Percentiles rank a stretch among this genome's conserved stretches.
Conservation (phyloP, 306 rosid genomes). For the Fagus crenata region DNA sequence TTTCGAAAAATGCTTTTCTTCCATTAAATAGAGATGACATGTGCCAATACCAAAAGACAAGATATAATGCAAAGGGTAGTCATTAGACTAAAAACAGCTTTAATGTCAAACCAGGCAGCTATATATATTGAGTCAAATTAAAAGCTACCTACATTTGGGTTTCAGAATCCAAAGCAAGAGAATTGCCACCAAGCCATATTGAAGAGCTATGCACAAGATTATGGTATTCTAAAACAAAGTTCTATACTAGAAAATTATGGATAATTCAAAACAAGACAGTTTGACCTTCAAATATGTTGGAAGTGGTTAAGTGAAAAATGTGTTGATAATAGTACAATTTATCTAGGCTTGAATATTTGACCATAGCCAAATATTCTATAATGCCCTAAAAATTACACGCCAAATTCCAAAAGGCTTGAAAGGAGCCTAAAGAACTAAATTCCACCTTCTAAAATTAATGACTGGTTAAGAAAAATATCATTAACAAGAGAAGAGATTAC, state of each 20-base stretch:
- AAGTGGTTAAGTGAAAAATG: background rate
- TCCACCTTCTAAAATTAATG: constrained; percentile 1
- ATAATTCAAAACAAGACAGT: background rate
- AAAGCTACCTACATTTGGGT: background rate
- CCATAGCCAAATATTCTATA: background rate
- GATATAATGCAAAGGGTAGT: too few species aligned
- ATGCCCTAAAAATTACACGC: background rate
- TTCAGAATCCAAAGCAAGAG: background rate
- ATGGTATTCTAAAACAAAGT: background rate
- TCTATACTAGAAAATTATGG: background rate
- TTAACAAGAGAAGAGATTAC: constrained; percentile 19
- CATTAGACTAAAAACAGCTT: too few species aligned
- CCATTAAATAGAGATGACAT: too few species aligned
- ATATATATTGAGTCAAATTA: too few species aligned
- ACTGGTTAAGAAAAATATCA: constrained; percentile 8
- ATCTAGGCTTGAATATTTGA: background rate
- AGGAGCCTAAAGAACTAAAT: background rate
- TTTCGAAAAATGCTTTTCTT: too few species aligned
- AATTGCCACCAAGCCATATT: background rate
- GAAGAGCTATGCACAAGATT: too few species aligned
- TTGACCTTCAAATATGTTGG: background rate
- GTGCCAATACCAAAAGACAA: too few species aligned
- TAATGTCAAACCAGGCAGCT: too few species aligned
- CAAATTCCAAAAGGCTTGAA: background rate
- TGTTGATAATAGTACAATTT: background rate